Evolutionary conservation across 176 grass and related monocot genomes (phyloP).

Genomic region (Panicum miliaceum): DNA sequence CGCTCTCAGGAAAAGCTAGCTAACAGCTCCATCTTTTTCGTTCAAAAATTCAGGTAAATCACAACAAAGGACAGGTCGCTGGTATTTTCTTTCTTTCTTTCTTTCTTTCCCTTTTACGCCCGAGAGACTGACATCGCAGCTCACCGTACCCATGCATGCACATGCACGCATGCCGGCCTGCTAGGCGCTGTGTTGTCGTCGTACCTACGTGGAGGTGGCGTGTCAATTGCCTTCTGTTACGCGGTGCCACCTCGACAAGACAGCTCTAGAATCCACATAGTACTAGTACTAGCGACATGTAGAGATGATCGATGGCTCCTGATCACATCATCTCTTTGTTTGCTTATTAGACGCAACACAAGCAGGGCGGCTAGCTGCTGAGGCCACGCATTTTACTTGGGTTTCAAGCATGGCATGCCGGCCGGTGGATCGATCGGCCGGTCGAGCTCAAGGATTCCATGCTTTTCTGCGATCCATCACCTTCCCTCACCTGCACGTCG

Average conservation of each 20-base stretch:
- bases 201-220: slow-evolving; percentile 30
- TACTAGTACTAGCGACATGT: not conserved
- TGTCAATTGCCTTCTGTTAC: slow-evolving; percentile 41
- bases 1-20: no score
- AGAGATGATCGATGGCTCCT: slow-evolving; percentile 19
- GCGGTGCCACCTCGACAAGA: slow-evolving; percentile 34
- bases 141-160: slow-evolving; percentile 11
- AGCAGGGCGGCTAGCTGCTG: not conserved
- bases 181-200: not conserved
- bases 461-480: slow-evolving; percentile 36
- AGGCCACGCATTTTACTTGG: slow-evolving; percentile 39
- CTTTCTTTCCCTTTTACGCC: no score
- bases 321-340: not conserved
- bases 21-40: no score
- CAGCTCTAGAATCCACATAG: not conserved
- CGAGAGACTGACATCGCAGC: no score
- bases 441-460: slow-evolving; percentile 36
- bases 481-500: slow-evolving; percentile 38
- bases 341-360: not conserved
- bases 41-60: no score
- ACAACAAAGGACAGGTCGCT: no score
- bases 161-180: no score
- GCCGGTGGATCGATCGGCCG: not conserved
- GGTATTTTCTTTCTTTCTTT: no score
- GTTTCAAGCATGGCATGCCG: slow-evolving; percentile 47